Evolutionary conservation across 371 early-diverging fungal species (phyloP), one percentile per base, ranked within the genome.

Genomic region (Actinomortierella ambigua): DNA sequence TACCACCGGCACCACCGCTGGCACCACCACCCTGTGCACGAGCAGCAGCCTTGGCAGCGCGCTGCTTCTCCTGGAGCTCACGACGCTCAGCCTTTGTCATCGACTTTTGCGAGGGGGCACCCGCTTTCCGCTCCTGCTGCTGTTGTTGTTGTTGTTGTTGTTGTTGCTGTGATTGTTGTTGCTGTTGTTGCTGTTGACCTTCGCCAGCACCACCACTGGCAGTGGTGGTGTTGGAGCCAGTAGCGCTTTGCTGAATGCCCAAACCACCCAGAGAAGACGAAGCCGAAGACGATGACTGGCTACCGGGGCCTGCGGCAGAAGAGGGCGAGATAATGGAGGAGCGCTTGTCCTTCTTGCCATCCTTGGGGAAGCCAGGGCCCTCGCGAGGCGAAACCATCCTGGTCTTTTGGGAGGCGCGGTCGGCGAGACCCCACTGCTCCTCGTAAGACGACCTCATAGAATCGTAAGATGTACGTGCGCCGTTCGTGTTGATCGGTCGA

Each of bases 11-110:
- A 75, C 75, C 18, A 57, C 65, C 29, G 66, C 80, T 51, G 59
- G 81, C 57, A 56, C 75, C 63, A 14, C 63, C 60, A 17, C 82
- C 85, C 46, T 82, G 80, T 18, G 83, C 82, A 11, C 77, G 41
- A 22, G 83, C 81, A n/a, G 80, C 82, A 47, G 81, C 82, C 78
- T 93, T 85, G 69, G 87, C 93, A 8, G 86, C 87, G 26, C 90
- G 82, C 71, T 93, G 92, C 53, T 83, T 81, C 61, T 93, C 93
- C 77, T 92, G 90, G 55, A 90, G 64, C 9, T 88, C 96, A 29
- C 95, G 87, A 55, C 95, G 86, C 81, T 96, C 95, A 17, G 94
- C 93, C 67, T 94, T 96, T 29, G 94, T 92, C 93, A 94, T 90
- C 5, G 67, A 63, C 41, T 73, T 73, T 54, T 73, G 75, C 24